These are phyloP conservation scores for Solanum habrochaites DNA, from an alignment of 257 asterid genomes.

Conservation along the genomic window DNA sequence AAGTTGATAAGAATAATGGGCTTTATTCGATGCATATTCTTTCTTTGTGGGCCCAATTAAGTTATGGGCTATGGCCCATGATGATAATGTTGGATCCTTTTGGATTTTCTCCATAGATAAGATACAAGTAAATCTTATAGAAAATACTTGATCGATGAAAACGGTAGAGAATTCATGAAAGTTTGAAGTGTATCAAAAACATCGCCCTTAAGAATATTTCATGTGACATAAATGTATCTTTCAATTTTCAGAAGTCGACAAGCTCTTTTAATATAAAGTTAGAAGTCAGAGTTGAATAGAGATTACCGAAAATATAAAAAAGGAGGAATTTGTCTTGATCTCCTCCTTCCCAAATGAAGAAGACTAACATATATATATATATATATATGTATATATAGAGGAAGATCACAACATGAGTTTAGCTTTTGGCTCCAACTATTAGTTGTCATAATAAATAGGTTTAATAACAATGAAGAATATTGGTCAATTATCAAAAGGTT, in stretches of 20 bases:
- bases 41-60: not conserved
- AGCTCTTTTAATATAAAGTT: too few relatives aligned
- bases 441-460: not conserved
- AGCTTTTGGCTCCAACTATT: not conserved
- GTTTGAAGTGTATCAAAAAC: not conserved
- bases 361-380: too few relatives aligned
- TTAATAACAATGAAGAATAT: not conserved
- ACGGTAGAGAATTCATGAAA: too few relatives aligned
- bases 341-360: not conserved
- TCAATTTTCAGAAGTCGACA: too few relatives aligned
- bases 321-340: not conserved
- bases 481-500: not conserved
- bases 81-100: not conserved
- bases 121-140: not conserved
- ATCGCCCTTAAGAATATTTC: not conserved
- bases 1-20: not conserved
- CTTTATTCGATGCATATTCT: not conserved
- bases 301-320: too few relatives aligned
- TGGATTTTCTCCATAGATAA: not conserved
- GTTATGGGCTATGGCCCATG: not conserved
- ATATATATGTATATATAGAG: not conserved
- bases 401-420: not conserved
- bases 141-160: not conserved
- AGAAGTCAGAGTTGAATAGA: fast-evolving
- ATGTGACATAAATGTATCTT: not conserved